These are phyloP conservation scores for Pleurotus tuber-regium DNA, from an alignment of 768 basidiomycete species.

Conservation along the genomic window DNA sequence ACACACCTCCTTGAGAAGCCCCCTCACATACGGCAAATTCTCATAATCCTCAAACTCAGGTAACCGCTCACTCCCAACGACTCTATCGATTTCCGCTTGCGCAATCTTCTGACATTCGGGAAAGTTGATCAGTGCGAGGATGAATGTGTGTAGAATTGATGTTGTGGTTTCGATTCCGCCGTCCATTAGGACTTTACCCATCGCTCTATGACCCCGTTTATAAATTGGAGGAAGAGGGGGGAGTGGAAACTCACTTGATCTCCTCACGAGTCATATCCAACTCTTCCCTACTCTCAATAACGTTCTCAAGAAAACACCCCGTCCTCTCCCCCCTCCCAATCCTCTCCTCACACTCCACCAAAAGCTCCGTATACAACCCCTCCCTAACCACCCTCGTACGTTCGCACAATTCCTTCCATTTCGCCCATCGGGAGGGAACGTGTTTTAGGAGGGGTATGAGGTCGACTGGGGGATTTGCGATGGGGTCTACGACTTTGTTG, in stretches of 20 bases:
- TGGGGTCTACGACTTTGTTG: slow-evolving; percentile 1
- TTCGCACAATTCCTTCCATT: slow-evolving; percentile 14
- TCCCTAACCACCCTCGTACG: slow-evolving; percentile 6
- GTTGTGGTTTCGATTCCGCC: too few relatives aligned
- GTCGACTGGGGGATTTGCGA: slow-evolving; percentile 15
- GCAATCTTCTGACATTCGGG: slow-evolving; percentile 15
- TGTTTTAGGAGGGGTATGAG: slow-evolving; percentile 15
- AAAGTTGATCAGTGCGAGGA: slow-evolving; percentile 4
- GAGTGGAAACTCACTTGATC: slow-evolving; percentile 6
- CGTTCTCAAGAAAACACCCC: slow-evolving; percentile 24
- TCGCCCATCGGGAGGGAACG: slow-evolving; percentile 17
- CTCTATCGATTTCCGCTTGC: slow-evolving; percentile 17
- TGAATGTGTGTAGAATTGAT: background rate
- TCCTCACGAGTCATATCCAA: slow-evolving; percentile 12
- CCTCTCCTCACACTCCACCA: slow-evolving; percentile 6
- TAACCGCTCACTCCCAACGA: slow-evolving; percentile 20
- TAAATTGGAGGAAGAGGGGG: background rate
- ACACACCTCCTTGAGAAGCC: slow-evolving; percentile 23
- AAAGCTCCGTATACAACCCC: slow-evolving; percentile 4
- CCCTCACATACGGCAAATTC: slow-evolving; percentile 24
- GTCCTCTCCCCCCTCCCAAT: slow-evolving; percentile 17
- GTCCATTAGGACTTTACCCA: too few relatives aligned
- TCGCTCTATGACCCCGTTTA: background rate
- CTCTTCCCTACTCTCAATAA: slow-evolving; percentile 11
- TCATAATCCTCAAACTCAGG: slow-evolving; percentile 20